phyloP scores from a whole-genome alignment of 306 rosid species.

The Gillenia trifoliata region DNA sequence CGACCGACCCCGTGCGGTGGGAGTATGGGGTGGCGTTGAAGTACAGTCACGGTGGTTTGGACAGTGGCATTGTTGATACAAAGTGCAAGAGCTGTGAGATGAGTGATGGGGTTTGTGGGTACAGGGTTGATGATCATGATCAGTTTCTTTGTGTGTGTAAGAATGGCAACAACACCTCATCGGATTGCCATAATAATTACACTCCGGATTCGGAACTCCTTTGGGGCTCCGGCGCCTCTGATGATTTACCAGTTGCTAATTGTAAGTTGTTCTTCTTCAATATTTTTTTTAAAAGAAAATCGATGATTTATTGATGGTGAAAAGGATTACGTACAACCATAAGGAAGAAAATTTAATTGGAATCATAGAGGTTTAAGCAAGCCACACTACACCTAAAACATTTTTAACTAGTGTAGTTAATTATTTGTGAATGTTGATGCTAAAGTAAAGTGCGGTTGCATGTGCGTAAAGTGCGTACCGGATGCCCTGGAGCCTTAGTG shows the following conservation, averaged over 20 bases:
- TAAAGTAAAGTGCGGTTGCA: neutral
- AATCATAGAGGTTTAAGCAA: too few species aligned
- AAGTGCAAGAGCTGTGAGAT: constrained; percentile 49
- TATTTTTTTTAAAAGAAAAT: neutral
- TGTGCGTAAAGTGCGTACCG: neutral
- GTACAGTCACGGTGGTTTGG: constrained; percentile 31
- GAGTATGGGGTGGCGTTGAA: constrained; percentile 50
- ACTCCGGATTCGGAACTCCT: constrained; percentile 20
- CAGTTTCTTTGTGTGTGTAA: constrained; percentile 54
- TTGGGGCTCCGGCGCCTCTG: constrained; percentile 26
- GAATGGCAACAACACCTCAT: constrained; percentile 42
- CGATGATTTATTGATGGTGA: neutral
- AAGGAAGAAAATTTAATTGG: neutral
- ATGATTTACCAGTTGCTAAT: constrained; percentile 2
- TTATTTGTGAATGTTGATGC: neutral
- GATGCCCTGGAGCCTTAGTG: constrained; percentile 4
- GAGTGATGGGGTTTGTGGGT: constrained; percentile 69
- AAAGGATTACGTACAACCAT: neutral
- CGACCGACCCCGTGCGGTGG: constrained; percentile 51
- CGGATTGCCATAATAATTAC: constrained; percentile 37
- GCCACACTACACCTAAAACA: neutral
- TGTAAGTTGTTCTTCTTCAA: constrained; percentile 27
- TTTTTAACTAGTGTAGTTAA: neutral
- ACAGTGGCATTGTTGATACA: constrained; percentile 22
- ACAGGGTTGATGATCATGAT: constrained; percentile 25